phyloP scores from a whole-genome alignment of 768 basidiomycete genomes.

The Psilocybe tampanensis region DNA sequence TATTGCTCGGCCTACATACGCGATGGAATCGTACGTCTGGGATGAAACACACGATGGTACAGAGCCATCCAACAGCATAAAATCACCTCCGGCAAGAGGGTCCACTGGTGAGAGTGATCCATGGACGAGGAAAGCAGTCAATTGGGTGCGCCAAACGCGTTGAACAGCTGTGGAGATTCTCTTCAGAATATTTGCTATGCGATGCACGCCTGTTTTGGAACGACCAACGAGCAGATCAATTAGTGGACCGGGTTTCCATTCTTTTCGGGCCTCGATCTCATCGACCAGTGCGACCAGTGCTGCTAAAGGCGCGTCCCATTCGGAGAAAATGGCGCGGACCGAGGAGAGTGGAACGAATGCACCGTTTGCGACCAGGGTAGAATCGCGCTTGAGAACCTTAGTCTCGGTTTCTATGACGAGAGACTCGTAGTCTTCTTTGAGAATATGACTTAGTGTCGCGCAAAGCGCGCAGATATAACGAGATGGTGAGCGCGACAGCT shows the following conservation, averaged over 20 bases:
- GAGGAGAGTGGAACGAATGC: constrained; percentile 88
- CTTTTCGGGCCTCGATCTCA: constrained; percentile 55
- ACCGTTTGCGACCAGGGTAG: constrained; percentile 73
- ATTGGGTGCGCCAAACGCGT: constrained; percentile 80
- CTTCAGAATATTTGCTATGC: constrained; percentile 70
- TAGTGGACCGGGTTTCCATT: constrained; percentile 75
- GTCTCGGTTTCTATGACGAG: constrained; percentile 82
- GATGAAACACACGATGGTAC: constrained; percentile 77
- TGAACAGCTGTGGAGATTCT: constrained; percentile 77
- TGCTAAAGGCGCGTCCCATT: constrained; percentile 87
- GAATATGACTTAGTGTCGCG: constrained; percentile 69
- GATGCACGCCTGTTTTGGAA: constrained; percentile 78
- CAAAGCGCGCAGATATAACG: constrained; percentile 82
- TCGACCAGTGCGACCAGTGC: constrained; percentile 68
- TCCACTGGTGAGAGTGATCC: constrained; percentile 74
- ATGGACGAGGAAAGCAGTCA: constrained; percentile 78
- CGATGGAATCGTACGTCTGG: constrained; percentile 77
- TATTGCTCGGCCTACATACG: constrained; percentile 86
- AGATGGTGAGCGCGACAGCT: constrained; percentile 59
- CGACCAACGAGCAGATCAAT: constrained; percentile 78
- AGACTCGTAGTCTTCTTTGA: constrained; percentile 79
- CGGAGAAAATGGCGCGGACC: constrained; percentile 79
- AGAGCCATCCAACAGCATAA: constrained; percentile 60
- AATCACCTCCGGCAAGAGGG: constrained; percentile 65
- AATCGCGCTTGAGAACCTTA: constrained; percentile 74